Percentiles rank a stretch among this genome's conserved stretches.
Evolutionary conservation across 2,329 filamentous ascomycete genomes (phyloP).

Genomic region (Pochonia chlamydosporia): DNA sequence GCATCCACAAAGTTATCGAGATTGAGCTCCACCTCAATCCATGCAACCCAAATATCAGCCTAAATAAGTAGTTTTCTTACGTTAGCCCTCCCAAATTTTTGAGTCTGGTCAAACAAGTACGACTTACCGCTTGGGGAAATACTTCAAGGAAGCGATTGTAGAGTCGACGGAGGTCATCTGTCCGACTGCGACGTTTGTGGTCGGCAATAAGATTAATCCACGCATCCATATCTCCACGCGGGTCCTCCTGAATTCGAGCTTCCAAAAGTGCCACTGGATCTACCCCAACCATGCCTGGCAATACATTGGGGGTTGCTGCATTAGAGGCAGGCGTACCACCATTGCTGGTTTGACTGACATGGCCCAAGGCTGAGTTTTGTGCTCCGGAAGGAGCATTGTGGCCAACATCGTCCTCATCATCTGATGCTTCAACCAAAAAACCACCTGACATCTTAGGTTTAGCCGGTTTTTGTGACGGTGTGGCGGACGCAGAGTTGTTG

Average conservation of each 20-base stretch:
- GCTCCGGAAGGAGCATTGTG: slow-evolving; percentile 14
- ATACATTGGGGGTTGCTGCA: slow-evolving; percentile 24
- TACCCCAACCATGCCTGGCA: slow-evolving; percentile 37
- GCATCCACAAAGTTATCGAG: slow-evolving; percentile 75
- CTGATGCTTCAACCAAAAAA: slow-evolving; percentile 55
- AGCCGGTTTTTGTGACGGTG: slow-evolving; percentile 21
- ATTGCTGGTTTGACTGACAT: slow-evolving; percentile 11
- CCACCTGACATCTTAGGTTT: slow-evolving; percentile 57
- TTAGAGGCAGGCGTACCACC: slow-evolving; percentile 15
- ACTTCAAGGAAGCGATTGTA: slow-evolving; percentile 84
- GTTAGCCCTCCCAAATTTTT: no score
- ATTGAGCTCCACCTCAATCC: slow-evolving; percentile 83
- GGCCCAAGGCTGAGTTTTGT: slow-evolving; percentile 6
- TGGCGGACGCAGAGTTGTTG: slow-evolving; percentile 21
- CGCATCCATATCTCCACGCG: slow-evolving; percentile 84
- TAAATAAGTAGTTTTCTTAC: slow-evolving; percentile 39
- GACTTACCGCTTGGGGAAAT: slow-evolving; percentile 85
- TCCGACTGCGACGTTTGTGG: slow-evolving; percentile 72
- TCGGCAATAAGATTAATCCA: slow-evolving; percentile 87
- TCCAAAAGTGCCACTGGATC: slow-evolving; percentile 78
- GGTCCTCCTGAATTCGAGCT: slow-evolving; percentile 86
- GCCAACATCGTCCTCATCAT: slow-evolving; percentile 41
- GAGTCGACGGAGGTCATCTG: slow-evolving; percentile 71
- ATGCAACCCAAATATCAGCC: slow-evolving; percentile 89
- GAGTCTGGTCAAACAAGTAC: no score